A percentile compares a stretch with the other conserved stretches of the same genome.
Evolutionary conservation across 495 filamentous ascomycete genomes (phyloP).

Genomic region (Penicillium manginii): DNA sequence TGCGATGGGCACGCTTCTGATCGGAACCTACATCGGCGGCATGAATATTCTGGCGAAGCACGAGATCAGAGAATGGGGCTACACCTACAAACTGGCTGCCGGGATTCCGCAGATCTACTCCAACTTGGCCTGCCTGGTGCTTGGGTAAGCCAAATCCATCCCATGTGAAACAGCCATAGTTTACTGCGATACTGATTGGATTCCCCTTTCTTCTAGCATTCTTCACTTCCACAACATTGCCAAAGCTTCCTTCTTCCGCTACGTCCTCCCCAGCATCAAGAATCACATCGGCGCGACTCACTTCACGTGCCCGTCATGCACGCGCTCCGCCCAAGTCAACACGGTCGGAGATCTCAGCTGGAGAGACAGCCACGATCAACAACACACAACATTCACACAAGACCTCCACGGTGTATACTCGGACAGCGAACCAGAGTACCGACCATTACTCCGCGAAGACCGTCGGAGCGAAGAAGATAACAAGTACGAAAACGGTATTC

Average conservation of each 20-base stretch:
- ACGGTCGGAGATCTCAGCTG: background rate
- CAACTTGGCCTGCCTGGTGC: slow-evolving; percentile 11
- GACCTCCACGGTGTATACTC: slow-evolving; percentile 3
- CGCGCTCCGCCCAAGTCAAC: background rate
- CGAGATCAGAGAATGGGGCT: slow-evolving; percentile 5
- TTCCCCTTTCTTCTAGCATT: background rate
- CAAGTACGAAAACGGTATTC: background rate
- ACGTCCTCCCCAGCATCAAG: background rate
- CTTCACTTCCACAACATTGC: slow-evolving; percentile 11
- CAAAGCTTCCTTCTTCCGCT: slow-evolving; percentile 3
- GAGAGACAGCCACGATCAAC: slow-evolving; percentile 7
- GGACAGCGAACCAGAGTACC: slow-evolving; percentile 2
- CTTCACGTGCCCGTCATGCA: slow-evolving; percentile 10
- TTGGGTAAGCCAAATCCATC: slow-evolving; percentile 2
- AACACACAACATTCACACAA: slow-evolving; percentile 1
- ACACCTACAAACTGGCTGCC: slow-evolving; percentile 1
- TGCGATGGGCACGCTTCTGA: background rate
- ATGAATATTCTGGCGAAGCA: slow-evolving; percentile 5
- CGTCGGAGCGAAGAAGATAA: slow-evolving; percentile 2
- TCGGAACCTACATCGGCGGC: slow-evolving; percentile 8
- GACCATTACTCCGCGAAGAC: slow-evolving; percentile 1
- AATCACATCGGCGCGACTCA: background rate
- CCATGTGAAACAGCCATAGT: background rate
- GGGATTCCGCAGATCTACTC: slow-evolving; percentile 13
- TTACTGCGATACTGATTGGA: background rate